Evolutionary conservation across 2,329 filamentous ascomycete genomes (phyloP), one percentile per base, ranked within the genome.

Genomic region (Paecilomyces formosus): DNA sequence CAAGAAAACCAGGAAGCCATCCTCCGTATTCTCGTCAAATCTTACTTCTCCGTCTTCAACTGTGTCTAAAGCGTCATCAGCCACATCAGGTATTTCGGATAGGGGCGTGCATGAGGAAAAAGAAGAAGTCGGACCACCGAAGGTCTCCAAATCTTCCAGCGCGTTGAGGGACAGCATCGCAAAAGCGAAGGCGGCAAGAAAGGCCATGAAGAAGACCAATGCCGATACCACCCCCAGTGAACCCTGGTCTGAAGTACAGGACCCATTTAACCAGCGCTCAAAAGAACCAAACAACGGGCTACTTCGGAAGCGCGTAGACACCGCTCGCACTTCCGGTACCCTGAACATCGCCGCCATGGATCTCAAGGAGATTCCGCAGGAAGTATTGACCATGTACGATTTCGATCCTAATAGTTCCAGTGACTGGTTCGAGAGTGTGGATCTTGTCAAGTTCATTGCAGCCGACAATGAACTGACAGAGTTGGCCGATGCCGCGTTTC

Each of bases 321-420:
- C 83, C 15, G 94, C 89, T 1, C 83, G 92, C 54, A 86, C 83
- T 0, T 89, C 89, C 35, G 94, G 94, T 2, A 85, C 88, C 55
- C 79, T 99, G 45, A 97, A 97, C 63, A 92, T 99, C 68, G 88
- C 92, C 0, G 92, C 89, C 0, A 83, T 97, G 80, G 85, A 86
- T 1, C 74, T 99, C 45, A 88, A 86, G 61, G 82, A 88, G 58
- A 88, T 99, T 3, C 94, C 94, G 0, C 74, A 83, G 1, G 90
- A 95, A 68, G 89, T 97, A 0, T 78, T 96, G 75, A 85, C 86
- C 57, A 97, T 97, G 92, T 97, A 97, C 71, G 89, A 92, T 65
- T 79, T 90, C 18, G 86, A 92, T 56, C 81, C 83, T 57, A 84
- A 87, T 39, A 80, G 79, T 12, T 78, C 82, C 22, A 85, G 82